phyloP scores from a whole-genome alignment of 2,329 filamentous ascomycete genomes.

The Penicillium italicum region DNA sequence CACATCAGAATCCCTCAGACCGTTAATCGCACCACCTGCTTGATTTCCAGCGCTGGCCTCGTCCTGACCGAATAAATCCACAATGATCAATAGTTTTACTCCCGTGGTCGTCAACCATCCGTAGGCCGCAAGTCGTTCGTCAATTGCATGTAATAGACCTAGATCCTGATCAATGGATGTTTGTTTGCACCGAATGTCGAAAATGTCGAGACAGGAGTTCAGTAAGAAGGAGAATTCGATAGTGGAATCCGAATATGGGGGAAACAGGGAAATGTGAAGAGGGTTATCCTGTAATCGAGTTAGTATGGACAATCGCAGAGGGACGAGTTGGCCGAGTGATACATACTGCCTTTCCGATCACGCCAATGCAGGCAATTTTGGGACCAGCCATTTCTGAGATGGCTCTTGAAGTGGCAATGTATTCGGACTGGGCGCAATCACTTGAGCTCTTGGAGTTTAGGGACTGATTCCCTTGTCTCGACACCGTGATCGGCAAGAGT shows the following conservation, averaged over 20 bases:
- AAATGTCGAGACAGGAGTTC: conserved; percentile 87
- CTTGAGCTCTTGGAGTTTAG: neutral
- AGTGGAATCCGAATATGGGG: conserved; percentile 60
- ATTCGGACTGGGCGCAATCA: neutral
- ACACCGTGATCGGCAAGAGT: neutral
- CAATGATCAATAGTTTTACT: conserved; percentile 81
- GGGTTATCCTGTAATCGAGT: conserved; percentile 73
- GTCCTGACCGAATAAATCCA: conserved; percentile 79
- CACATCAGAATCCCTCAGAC: conserved; percentile 79
- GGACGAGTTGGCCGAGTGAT: neutral
- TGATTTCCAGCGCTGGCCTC: conserved; percentile 35
- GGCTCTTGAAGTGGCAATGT: neutral
- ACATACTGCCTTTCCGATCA: conserved; percentile 86
- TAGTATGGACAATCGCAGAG: conserved; percentile 5
- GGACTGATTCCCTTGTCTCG: neutral
- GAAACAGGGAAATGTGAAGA: conserved; percentile 87
- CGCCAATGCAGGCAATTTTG: conserved; percentile 85
- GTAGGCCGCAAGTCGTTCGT: conserved; percentile 89
- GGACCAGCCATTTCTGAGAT: conserved; percentile 51
- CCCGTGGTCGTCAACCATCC: conserved; percentile 96
- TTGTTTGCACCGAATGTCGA: conserved; percentile 75
- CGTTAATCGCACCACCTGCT: conserved; percentile 50
- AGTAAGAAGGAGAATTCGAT: conserved; percentile 90
- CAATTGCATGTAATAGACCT: conserved; percentile 85
- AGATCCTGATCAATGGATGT: conserved; percentile 77